Evolutionary conservation across 257 asterid species (phyloP).

Genomic region (Nicotiana attenuata): DNA sequence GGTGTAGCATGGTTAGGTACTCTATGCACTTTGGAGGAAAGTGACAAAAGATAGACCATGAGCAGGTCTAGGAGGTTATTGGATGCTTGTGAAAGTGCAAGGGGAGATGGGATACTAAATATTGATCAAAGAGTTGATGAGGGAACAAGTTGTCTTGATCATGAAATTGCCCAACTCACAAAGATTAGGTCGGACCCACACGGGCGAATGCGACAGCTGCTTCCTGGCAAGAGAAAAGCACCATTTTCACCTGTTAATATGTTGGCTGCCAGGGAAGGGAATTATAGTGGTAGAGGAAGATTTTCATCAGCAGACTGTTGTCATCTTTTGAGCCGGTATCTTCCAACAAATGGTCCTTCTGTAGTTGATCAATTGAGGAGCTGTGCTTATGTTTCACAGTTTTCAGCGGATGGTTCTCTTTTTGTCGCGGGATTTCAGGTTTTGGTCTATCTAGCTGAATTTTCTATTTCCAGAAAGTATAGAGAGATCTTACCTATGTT

Average conservation of each 20-base stretch:
- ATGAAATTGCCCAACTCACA: constrained; percentile 60
- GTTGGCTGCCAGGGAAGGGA: constrained; percentile 77
- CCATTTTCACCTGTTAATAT: constrained; percentile 74
- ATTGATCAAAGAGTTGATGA: constrained; percentile 15
- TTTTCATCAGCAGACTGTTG: constrained; percentile 72
- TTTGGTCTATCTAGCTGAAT: neutral
- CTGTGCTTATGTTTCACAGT: constrained; percentile 72
- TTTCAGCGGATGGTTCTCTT: constrained; percentile 83
- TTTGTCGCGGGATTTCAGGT: constrained; percentile 96
- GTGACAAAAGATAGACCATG: constrained; percentile 32
- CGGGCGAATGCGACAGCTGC: constrained; percentile 26
- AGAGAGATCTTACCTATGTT: neutral
- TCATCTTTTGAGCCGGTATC: constrained; percentile 71
- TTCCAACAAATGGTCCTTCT: constrained; percentile 60
- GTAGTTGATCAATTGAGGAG: constrained; percentile 60
- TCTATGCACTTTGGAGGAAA: neutral
- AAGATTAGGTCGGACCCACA: constrained; percentile 50
- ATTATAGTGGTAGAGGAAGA: constrained; percentile 73
- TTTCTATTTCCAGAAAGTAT: neutral
- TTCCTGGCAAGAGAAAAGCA: constrained; percentile 37
- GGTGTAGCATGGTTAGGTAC: neutral
- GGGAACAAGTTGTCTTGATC: constrained; percentile 29
- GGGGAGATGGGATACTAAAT: constrained; percentile 26
- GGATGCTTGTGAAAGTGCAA: constrained; percentile 22
- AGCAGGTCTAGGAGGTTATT: constrained; percentile 41